Base-by-base conservation (phyloP, 176 grass and related monocot species). In the Triticum monococcum region DNA sequence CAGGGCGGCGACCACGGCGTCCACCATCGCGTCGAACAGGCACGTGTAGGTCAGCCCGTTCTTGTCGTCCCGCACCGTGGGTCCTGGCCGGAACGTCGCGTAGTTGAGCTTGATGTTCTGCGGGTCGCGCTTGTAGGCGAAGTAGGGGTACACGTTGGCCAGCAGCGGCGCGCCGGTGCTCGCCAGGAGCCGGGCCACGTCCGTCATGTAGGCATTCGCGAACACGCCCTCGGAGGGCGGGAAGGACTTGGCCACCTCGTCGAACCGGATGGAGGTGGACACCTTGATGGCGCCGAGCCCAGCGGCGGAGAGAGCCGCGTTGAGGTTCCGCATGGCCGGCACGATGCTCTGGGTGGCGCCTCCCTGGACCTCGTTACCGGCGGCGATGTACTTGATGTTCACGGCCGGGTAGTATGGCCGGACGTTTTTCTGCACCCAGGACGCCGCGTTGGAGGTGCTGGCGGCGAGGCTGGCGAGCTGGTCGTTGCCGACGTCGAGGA, bases 1-100 rank as follows among this genome's bases (percentile, higher is more conserved):
- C 13, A 94, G 54, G 28, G 95, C 90, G 0, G 86, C 90, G 13
- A 79, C 66, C 10, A 79, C 12, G 8, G 86, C 81, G 59, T 97
- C 92, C 14, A 85, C 18, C 77, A 92, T 90, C 7, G 95, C 95
- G 76, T 94, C 88, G 54, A 97, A 97, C 9, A 97, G 84, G 87
- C 75, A 92, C 1, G 32, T 79, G 52, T 97, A 94, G 7, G 14
- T 78, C 0, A 88, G 71, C 6, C 73, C 88, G 35, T 83, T 82
- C 75, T 50, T 30, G 12, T 5, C 0, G 56, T 94, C 92, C 57
- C 7, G 28, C 8, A 97, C 92, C 2, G 86, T 72, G 0, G 81
- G 79, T 14, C 89, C 90, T 7, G 76, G 88, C 65, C 0, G 92
- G 90, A 97, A 94, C 40, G 93, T 69, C 0, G 92, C 75, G 69